Evolutionary conservation across 2,329 filamentous ascomycete genomes (phyloP).

Genomic region (Bretziella fagacearum): DNA sequence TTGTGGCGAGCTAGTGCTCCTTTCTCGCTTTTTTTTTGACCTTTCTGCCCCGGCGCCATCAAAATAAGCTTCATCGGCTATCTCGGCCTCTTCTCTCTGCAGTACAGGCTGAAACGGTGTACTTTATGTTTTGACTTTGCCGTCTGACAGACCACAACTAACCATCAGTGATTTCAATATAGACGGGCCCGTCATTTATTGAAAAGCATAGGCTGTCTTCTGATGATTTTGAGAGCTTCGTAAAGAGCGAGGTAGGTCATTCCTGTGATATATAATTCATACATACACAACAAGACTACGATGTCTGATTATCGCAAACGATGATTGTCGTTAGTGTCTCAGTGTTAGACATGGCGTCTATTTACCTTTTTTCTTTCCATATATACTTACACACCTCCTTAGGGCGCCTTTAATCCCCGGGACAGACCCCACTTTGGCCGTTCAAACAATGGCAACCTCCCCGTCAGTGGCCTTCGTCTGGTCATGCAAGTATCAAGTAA

Average conservation of each 20-base stretch:
- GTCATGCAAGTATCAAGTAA: conserved; percentile 40
- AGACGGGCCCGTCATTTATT: conserved; percentile 15
- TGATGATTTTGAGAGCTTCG: conserved; percentile 41
- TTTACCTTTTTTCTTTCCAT: neutral
- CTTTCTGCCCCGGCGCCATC: too few species aligned
- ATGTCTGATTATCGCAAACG: too few species aligned
- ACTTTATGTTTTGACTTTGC: conserved; percentile 7
- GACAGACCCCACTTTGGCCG: conserved; percentile 3
- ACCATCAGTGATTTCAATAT: too few species aligned
- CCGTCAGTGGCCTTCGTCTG: conserved; percentile 36
- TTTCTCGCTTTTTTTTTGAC: too few species aligned
- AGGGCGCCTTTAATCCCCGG: conserved; percentile 37
- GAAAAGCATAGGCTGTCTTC: neutral
- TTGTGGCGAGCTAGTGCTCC: too few species aligned
- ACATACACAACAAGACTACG: too few species aligned
- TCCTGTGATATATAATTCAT: too few species aligned
- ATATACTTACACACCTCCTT: neutral
- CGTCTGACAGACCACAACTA: too few species aligned
- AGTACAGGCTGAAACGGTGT: neutral
- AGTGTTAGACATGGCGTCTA: conserved; percentile 13
- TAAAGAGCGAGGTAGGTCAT: conserved; percentile 30
- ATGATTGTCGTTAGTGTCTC: neutral
- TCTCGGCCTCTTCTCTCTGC: neutral
- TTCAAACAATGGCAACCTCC: conserved; percentile 24
- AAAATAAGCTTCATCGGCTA: too few species aligned